phyloP scores from a whole-genome alignment of 345 rosid species.

The Pistacia vera region DNA sequence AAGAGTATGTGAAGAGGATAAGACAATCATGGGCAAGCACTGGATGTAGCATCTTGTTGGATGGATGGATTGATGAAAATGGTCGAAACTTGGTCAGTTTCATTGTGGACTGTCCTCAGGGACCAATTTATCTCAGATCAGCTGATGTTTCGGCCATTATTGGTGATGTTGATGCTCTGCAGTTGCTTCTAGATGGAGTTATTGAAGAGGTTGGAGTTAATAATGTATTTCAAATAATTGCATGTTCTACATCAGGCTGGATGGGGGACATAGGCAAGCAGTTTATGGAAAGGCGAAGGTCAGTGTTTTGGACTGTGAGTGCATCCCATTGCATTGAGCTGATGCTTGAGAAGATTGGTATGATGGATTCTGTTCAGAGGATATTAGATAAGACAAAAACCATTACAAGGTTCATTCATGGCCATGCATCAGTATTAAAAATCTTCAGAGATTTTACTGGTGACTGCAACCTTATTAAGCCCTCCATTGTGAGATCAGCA shows the following conservation, averaged over 20 bases:
- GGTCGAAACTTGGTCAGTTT: conserved; percentile 54
- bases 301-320: conserved; percentile 58
- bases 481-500: conserved; percentile 41
- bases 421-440: conserved; percentile 26
- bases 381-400: conserved; percentile 43
- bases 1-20: conserved; percentile 37
- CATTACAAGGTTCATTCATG: conserved; percentile 37
- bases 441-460: conserved; percentile 28
- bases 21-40: conserved; percentile 54
- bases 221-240: conserved; percentile 58
- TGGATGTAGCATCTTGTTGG: conserved; percentile 70
- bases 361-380: conserved; percentile 23
- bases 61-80: conserved; percentile 57
- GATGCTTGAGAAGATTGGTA: conserved; percentile 46
- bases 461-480: conserved; percentile 32
- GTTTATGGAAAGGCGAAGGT: conserved; percentile 32
- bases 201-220: conserved; percentile 49
- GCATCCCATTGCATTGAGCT: conserved; percentile 62
- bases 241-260: conserved; percentile 53
- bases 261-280: conserved; percentile 43
- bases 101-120: conserved; percentile 53
- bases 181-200: conserved; percentile 40
- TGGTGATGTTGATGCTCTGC: conserved; percentile 29
- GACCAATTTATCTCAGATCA: conserved; percentile 54
- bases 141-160: conserved; percentile 36